These are phyloP conservation scores for Grosmannia huntii DNA, from an alignment of 2,329 filamentous ascomycete genomes.

Conservation along the genomic window DNA sequence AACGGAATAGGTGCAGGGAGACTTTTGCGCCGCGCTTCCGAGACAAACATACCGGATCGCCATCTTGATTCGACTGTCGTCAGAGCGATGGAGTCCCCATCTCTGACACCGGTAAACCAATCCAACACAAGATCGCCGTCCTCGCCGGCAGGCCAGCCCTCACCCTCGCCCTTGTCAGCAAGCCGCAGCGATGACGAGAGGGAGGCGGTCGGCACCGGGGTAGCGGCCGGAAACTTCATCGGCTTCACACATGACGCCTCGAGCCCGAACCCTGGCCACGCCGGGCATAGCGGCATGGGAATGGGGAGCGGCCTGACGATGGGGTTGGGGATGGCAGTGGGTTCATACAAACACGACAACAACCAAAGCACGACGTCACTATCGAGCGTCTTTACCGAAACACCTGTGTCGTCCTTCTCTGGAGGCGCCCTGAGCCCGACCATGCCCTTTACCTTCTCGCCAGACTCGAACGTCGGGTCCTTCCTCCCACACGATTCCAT, in stretches of 20 bases:
- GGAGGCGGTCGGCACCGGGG: constrained; percentile 27
- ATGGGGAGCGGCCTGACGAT: neutral
- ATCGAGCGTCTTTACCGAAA: constrained; percentile 54
- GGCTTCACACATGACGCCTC: neutral
- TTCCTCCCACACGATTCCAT: constrained; percentile 38
- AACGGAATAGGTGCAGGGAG: constrained; percentile 42
- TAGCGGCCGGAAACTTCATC: neutral
- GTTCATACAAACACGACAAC: constrained; percentile 46
- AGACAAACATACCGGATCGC: constrained; percentile 59
- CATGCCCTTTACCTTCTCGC: constrained; percentile 62
- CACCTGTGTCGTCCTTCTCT: constrained; percentile 54
- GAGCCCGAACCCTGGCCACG: neutral
- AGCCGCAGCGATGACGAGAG: constrained; percentile 57
- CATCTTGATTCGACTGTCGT: constrained; percentile 29
- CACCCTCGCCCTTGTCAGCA: constrained; percentile 58
- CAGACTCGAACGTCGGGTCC: constrained; percentile 55
- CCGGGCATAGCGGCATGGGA: neutral
- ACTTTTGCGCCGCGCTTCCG: constrained; percentile 44
- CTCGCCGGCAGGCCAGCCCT: constrained; percentile 53
- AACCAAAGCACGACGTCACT: constrained; percentile 56
- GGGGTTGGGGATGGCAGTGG: constrained; percentile 22
- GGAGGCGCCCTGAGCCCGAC: constrained; percentile 60
- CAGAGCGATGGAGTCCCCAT: constrained; percentile 35
- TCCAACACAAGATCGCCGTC: constrained; percentile 57
- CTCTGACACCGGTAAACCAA: constrained; percentile 26